Conservation (phyloP, 257 asterid species). For the Nicotiana tomentosiformis region DNA sequence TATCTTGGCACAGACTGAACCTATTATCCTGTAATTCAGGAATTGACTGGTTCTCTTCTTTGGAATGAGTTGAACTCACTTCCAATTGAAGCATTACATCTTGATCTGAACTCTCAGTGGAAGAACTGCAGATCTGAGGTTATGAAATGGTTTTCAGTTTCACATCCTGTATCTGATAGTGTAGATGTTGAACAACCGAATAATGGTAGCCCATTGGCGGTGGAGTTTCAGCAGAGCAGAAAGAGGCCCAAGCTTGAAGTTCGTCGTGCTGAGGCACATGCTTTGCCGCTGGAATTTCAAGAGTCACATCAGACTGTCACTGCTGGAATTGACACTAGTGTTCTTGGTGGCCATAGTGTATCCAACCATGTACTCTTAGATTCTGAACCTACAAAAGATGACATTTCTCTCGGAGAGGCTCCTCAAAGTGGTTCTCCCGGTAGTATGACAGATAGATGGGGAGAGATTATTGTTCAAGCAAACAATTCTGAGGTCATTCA, state of each 20-base stretch:
- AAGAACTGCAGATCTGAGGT: constrained; percentile 86
- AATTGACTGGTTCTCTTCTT: constrained; percentile 64
- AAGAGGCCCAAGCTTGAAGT: constrained; percentile 96
- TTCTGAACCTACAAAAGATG: constrained; percentile 37
- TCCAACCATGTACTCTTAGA: constrained; percentile 32
- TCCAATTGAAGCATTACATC: constrained; percentile 39
- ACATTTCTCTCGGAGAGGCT: constrained; percentile 24
- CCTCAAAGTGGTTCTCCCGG: constrained; percentile 34
- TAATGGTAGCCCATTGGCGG: constrained; percentile 37
- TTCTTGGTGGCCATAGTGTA: constrained; percentile 38
- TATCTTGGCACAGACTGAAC: not conserved
- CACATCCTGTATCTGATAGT: constrained; percentile 41
- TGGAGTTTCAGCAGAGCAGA: constrained; percentile 53
- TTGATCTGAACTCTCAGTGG: constrained; percentile 65
- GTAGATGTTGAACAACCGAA: constrained; percentile 40
- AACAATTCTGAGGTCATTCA: constrained; percentile 41
- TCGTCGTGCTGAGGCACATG: constrained; percentile 91
- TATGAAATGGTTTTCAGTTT: constrained; percentile 85
- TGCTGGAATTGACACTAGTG: constrained; percentile 41
- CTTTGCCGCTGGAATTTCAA: constrained; percentile 26
- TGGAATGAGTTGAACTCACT: constrained; percentile 71
- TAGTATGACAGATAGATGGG: constrained; percentile 54
- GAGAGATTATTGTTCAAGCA: constrained; percentile 57
- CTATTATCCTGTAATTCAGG: constrained; percentile 40
- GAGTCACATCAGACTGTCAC: constrained; percentile 48